These are phyloP conservation scores for Jackrogersella minutella DNA, from an alignment of 495 filamentous ascomycete species.

Conservation along the genomic window DNA sequence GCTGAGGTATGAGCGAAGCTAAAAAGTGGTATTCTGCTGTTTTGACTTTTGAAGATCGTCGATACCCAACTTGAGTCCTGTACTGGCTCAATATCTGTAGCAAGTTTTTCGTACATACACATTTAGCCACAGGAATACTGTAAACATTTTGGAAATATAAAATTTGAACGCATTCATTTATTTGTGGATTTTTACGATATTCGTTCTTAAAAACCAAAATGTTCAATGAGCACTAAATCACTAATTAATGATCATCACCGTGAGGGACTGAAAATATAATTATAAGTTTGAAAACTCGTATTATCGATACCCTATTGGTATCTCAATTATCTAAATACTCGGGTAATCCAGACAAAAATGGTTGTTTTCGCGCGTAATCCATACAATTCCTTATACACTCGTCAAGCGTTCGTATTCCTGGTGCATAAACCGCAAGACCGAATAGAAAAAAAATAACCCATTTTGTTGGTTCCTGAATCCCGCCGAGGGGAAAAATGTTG, in stretches of 20 bases:
- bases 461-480: not conserved
- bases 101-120: no score
- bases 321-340: constrained; percentile 27
- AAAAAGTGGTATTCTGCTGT: not conserved
- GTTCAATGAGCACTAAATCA: no score
- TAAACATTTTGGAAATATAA: no score
- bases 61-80: not conserved
- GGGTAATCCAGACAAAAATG: constrained; percentile 15
- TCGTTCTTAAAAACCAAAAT: no score
- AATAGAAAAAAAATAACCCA: not conserved
- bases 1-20: constrained; percentile 20
- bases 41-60: not conserved
- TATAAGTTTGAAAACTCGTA: not conserved
- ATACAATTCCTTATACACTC: constrained; percentile 5
- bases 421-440: not conserved
- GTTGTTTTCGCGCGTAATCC: constrained; percentile 13
- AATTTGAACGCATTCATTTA: no score
- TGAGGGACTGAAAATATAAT: no score
- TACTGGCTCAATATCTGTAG: not conserved
- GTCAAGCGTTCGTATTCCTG: constrained; percentile 9
- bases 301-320: constrained; percentile 30
- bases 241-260: no score
- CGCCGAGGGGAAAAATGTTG: not conserved
- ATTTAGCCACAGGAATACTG: no score
- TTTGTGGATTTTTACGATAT: no score